Percentiles rank a stretch among this genome's conserved stretches.
Conservation (phyloP, 1,139 yeast genomes). For the Nakaseomyces bracarensis region DNA sequence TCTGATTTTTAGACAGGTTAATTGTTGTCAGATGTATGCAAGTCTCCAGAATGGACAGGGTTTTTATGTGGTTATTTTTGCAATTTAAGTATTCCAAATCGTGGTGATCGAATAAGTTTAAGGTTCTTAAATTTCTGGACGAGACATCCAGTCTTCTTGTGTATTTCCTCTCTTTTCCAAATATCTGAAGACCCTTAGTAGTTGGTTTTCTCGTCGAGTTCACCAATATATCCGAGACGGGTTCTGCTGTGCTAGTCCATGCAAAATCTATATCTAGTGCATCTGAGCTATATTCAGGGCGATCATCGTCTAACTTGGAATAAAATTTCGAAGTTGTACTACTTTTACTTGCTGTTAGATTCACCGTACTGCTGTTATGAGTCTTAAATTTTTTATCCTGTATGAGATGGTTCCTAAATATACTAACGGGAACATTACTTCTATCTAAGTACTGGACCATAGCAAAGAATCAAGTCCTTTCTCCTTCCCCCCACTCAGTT, state of each 20-base stretch:
- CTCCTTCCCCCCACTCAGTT: neutral
- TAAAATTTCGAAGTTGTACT: neutral
- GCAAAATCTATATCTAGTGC: neutral
- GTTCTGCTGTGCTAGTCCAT: neutral
- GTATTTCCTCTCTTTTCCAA: too few species aligned
- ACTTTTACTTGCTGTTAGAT: neutral
- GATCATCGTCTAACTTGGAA: neutral
- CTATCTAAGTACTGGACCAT: neutral
- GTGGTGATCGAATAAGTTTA: neutral
- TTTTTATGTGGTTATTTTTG: slow-evolving; percentile 17
- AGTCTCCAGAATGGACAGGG: slow-evolving; percentile 15
- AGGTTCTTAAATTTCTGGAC: neutral
- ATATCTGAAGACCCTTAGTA: too few species aligned
- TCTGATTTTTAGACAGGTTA: slow-evolving; percentile 21
- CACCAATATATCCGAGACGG: neutral
- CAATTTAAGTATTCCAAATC: slow-evolving; percentile 23
- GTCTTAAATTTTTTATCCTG: neutral
- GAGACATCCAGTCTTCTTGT: neutral
- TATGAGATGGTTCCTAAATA: neutral
- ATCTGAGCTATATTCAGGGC: neutral
- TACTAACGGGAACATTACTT: neutral
- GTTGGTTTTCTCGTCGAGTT: neutral
- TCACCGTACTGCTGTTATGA: neutral
- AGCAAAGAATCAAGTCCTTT: too few species aligned
- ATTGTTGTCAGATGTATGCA: slow-evolving; percentile 19